Conservation (phyloP, 1,284 basidiomycete genomes). For the Ceratobasidium sp. region DNA sequence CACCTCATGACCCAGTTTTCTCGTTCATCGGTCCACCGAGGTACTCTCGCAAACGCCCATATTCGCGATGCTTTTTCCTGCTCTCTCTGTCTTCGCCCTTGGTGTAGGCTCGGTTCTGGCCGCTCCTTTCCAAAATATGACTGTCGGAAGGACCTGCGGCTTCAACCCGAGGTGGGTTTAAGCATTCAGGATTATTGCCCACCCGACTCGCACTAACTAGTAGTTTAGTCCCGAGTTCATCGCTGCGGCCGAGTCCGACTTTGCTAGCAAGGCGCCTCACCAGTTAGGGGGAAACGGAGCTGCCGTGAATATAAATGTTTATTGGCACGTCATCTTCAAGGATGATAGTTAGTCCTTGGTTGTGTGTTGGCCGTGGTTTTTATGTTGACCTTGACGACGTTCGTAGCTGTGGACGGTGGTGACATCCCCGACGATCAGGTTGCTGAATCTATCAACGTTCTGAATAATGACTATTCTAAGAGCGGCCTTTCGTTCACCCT, state of each 20-base stretch:
- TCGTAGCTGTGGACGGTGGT: conserved; percentile 16
- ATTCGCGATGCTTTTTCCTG: conserved; percentile 5
- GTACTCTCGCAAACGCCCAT: neutral
- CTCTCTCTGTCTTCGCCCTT: conserved; percentile 13
- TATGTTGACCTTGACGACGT: neutral
- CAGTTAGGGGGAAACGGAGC: neutral
- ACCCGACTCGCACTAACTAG: neutral
- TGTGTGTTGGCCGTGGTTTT: neutral
- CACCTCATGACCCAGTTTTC: neutral
- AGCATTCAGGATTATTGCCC: neutral
- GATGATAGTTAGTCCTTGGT: neutral
- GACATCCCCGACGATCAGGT: conserved; percentile 39
- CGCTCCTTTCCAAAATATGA: conserved; percentile 20
- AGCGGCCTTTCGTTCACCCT: conserved; percentile 51
- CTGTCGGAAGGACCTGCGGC: neutral
- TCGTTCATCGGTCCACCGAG: neutral
- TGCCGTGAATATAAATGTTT: conserved; percentile 31
- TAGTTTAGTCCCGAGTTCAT: conserved; percentile 2
- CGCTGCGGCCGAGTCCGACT: conserved; percentile 16
- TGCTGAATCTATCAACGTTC: conserved; percentile 48
- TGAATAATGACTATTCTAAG: conserved; percentile 51
- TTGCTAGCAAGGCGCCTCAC: neutral
- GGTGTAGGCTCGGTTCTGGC: conserved; percentile 3
- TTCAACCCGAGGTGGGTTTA: neutral
- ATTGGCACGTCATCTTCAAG: conserved; percentile 46